These are phyloP conservation scores for Lipomyces yamadae DNA, from an alignment of 805 yeast species.

Conservation along the genomic window DNA sequence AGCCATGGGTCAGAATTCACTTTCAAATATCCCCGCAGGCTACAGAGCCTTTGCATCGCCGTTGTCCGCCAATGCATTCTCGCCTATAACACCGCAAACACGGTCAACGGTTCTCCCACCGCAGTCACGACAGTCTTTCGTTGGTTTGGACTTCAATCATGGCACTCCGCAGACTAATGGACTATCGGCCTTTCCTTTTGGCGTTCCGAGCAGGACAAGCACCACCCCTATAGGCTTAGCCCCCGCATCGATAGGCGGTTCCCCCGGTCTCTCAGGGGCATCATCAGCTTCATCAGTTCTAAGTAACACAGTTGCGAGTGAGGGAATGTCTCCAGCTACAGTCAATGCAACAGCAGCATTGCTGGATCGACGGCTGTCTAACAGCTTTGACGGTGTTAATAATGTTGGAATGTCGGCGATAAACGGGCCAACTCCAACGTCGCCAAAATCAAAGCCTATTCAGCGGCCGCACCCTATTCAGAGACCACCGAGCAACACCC, in stretches of 20 bases:
- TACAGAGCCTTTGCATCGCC: slow-evolving; percentile 28
- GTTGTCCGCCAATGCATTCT: slow-evolving; percentile 18
- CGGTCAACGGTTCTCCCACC: slow-evolving; percentile 13
- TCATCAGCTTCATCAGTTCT: slow-evolving; percentile 4
- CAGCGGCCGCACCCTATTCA: slow-evolving; percentile 36
- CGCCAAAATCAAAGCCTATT: slow-evolving; percentile 24
- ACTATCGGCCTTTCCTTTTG: slow-evolving; percentile 18
- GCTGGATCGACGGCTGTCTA: slow-evolving; percentile 15
- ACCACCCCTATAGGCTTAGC: slow-evolving; percentile 16
- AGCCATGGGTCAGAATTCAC: slow-evolving; percentile 5
- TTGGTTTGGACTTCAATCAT: slow-evolving; percentile 14
- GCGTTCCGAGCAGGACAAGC: slow-evolving; percentile 12
- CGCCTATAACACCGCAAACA: slow-evolving; percentile 8
- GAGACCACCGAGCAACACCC: slow-evolving; percentile 27
- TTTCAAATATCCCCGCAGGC: not conserved
- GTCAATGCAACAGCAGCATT: slow-evolving; percentile 1
- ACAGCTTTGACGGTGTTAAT: slow-evolving; percentile 8
- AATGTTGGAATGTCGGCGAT: slow-evolving; percentile 15
- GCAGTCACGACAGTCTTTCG: slow-evolving; percentile 15
- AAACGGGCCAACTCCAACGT: slow-evolving; percentile 16
- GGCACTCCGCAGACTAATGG: slow-evolving; percentile 4
- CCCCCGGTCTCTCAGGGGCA: slow-evolving; percentile 8
- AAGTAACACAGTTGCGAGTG: not conserved
- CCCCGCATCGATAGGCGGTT: slow-evolving; percentile 3
- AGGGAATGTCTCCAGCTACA: slow-evolving; percentile 13